phyloP scores from a whole-genome alignment of 148 eudicot genomes.

The Amaranthus cruentus region DNA sequence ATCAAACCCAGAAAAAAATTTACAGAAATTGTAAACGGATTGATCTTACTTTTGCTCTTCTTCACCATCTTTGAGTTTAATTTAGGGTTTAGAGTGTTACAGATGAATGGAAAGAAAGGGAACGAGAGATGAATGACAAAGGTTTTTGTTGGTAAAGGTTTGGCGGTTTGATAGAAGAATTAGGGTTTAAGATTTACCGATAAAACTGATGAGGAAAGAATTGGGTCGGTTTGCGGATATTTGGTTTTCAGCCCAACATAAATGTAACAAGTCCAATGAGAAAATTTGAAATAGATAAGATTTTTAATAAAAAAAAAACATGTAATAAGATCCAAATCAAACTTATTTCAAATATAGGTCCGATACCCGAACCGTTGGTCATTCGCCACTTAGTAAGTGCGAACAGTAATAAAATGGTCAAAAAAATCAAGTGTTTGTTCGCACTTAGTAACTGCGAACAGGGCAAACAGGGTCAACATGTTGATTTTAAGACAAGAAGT shows the following conservation, averaged over 20 bases:
- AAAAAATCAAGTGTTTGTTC: no score
- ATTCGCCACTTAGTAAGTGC: no score
- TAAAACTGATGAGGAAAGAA: neutral
- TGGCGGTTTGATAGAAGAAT: neutral
- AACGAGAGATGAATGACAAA: neutral
- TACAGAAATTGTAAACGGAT: neutral
- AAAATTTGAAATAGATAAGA: no score
- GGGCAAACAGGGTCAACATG: no score
- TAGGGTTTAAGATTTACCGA: slow-evolving; percentile 11
- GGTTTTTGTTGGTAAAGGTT: neutral
- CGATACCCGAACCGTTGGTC: no score
- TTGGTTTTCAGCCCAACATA: neutral
- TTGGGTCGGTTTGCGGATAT: neutral
- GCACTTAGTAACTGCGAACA: no score
- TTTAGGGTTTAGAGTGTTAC: neutral
- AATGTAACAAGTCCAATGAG: no score
- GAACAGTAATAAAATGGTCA: no score
- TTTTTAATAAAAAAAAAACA: no score
- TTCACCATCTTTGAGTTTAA: slow-evolving; percentile 50
- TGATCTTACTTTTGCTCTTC: slow-evolving; percentile 62
- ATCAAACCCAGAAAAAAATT: neutral
- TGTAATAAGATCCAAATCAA: no score
- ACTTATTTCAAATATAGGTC: no score
- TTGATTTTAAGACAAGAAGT: no score
- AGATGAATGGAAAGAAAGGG: neutral